A percentile compares a stretch with the other conserved stretches of the same genome.
phyloP scores from a whole-genome alignment of 2,329 filamentous ascomycete species.

The Cladophialophora bantiana region DNA sequence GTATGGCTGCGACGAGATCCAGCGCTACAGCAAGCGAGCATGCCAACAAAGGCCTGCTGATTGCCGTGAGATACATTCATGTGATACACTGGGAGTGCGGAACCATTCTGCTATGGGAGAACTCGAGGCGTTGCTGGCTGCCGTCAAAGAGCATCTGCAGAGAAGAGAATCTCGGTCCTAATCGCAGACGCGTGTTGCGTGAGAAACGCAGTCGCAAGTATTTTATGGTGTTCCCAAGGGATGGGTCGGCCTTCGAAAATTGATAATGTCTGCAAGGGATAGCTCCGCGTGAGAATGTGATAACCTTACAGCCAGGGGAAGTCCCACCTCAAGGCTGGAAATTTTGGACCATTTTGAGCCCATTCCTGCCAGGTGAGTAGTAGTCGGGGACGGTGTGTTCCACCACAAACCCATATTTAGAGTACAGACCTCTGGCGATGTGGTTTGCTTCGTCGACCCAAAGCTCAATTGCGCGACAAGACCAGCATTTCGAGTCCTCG shows the following conservation, averaged over 20 bases:
- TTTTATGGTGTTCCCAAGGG: slow-evolving; percentile 26
- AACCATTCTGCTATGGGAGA: slow-evolving; percentile 1
- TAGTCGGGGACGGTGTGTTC: slow-evolving; percentile 57
- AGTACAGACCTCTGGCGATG: slow-evolving; percentile 56
- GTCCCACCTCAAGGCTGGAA: slow-evolving; percentile 20
- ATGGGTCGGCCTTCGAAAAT: slow-evolving; percentile 34
- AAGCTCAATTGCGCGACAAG: slow-evolving; percentile 57
- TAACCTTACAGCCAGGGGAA: slow-evolving; percentile 3
- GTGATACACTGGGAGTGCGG: slow-evolving; percentile 5
- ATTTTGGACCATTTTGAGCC: slow-evolving; percentile 50
- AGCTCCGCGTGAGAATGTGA: slow-evolving; percentile 31
- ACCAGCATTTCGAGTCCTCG: slow-evolving; percentile 53
- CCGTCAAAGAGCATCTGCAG: neutral
- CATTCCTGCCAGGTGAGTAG: slow-evolving; percentile 58
- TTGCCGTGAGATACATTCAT: slow-evolving; percentile 32
- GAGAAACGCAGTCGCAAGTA: slow-evolving; percentile 21
- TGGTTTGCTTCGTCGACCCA: slow-evolving; percentile 60
- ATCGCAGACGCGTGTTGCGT: neutral
- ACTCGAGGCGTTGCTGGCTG: neutral
- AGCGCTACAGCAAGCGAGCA: slow-evolving; percentile 7
- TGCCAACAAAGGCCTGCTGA: slow-evolving; percentile 24
- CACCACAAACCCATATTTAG: slow-evolving; percentile 55
- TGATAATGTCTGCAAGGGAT: slow-evolving; percentile 32
- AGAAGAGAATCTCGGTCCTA: neutral
- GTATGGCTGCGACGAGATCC: slow-evolving; percentile 12